Base-by-base conservation (phyloP, 345 rosid species). In the Corymbia maculata region DNA sequence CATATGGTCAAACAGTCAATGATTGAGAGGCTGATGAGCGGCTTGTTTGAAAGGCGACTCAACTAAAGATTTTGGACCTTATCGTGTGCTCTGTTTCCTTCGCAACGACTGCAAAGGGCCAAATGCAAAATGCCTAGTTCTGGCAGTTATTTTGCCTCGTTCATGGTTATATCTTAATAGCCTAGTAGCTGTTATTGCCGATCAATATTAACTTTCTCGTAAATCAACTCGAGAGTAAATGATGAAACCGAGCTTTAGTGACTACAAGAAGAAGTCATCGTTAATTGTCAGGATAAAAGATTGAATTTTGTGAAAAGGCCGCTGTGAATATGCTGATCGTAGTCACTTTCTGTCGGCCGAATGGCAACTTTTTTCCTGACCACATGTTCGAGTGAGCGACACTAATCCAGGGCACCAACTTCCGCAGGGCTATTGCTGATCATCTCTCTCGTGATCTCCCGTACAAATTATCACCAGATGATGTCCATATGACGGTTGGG, bases 401-500 rank as follows among this genome's bases (percentile, higher is more conserved):
- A 28, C 64, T 87, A 22, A 88, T 82, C n/a, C 30, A 17, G 11
- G 84, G 86, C n/a, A 26, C 51, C 51, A 87, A 32, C 22, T 87
- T 88, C 50, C 50, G 86, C 91, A 95, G 96, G 92, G 96, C 96
- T 26, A 87, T 96, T 49, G 96, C 97, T 1, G 96, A 94, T 50
- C 90, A 93, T 86, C 93, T 96, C 53, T 93, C 87, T 85, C 91
- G 87, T 24, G 95, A 95, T 68, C 95, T 95, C 57, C 92, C 95
- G 6, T 92, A 91, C 94, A 90, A 95, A 88, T 88, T 96, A 88
- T 90, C 93, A 11, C 88, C 94, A 30, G 95, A 89, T 52, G 96
- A 96, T 86, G 87, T 95, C 79, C 91, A 82, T 87, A 82, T 94
- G 19, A 95, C 96, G 6, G 53, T 91, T 21, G 98, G 98, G 85